These are phyloP conservation scores for Liquidambar formosana DNA, from an alignment of 164 flowering plant species.

Conservation along the genomic window DNA sequence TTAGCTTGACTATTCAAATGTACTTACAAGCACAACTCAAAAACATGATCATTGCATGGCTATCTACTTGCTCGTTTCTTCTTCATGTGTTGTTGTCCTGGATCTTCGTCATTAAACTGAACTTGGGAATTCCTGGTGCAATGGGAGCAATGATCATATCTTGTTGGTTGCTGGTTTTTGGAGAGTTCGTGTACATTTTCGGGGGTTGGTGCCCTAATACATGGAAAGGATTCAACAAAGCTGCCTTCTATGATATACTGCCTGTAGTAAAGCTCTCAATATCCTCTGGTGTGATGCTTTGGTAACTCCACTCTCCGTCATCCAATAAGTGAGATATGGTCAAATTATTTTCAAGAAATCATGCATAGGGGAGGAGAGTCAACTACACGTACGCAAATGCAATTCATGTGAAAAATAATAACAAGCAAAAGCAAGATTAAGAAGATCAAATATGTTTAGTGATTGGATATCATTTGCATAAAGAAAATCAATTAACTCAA, in stretches of 20 bases:
- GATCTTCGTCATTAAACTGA: constrained; percentile 28
- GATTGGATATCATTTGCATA: too few relatives aligned
- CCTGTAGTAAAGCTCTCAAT: constrained; percentile 6
- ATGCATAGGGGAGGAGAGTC: too few relatives aligned
- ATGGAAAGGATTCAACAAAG: constrained; percentile 5
- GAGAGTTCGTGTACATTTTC: constrained; percentile 24
- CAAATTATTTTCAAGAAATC: too few relatives aligned
- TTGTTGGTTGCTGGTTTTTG: constrained; percentile 23
- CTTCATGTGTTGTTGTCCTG: constrained; percentile 37
- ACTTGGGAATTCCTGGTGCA: constrained; percentile 36
- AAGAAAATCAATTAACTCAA: too few relatives aligned
- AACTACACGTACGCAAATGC: too few relatives aligned
- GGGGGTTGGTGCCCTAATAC: constrained; percentile 33
- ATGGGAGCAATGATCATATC: constrained; percentile 34
- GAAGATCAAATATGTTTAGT: too few relatives aligned
- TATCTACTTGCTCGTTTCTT: constrained; percentile 16
- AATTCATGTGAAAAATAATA: too few relatives aligned
- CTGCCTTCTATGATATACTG: not conserved
- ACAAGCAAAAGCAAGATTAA: too few relatives aligned
- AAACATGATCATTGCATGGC: constrained; percentile 33
- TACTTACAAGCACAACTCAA: constrained; percentile 48
- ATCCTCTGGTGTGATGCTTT: constrained; percentile 16
- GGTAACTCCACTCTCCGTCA: too few relatives aligned
- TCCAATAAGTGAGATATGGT: too few relatives aligned
- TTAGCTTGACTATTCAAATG: constrained; percentile 34